Conservation (phyloP, 371 early-diverging fungal genomes). For the Mortierella sp. region DNA sequence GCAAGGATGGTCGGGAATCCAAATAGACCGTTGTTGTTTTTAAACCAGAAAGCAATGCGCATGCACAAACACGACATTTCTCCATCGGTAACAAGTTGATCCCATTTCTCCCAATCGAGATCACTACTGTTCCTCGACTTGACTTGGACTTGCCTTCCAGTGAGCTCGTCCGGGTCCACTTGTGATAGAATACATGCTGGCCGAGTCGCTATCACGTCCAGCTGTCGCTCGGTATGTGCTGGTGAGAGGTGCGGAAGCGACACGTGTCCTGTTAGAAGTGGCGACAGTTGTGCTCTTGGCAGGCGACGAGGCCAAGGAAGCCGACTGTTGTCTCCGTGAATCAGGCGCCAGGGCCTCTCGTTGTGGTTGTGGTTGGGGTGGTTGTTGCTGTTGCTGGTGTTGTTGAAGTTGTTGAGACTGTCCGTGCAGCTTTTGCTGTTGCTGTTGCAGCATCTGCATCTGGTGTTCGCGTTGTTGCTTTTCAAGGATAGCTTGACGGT, state of each 20-base stretch:
- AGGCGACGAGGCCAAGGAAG: background rate
- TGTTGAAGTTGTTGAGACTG: slow-evolving; percentile 26
- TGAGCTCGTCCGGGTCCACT: slow-evolving; percentile 49
- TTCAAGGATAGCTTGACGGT: slow-evolving; percentile 52
- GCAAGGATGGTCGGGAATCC: background rate
- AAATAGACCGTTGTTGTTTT: background rate
- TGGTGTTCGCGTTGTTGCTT: slow-evolving; percentile 44
- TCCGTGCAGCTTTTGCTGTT: slow-evolving; percentile 31
- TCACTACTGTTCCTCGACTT: background rate
- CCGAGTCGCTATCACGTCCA: slow-evolving; percentile 34
- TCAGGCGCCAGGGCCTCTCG: slow-evolving; percentile 3
- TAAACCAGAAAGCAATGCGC: background rate
- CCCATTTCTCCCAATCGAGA: background rate
- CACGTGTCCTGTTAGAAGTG: slow-evolving; percentile 29
- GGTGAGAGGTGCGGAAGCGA: slow-evolving; percentile 38
- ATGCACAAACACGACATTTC: background rate
- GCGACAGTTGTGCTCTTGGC: background rate
- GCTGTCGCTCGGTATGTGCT: slow-evolving; percentile 12
- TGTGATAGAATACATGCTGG: slow-evolving; percentile 21
- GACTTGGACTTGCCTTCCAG: slow-evolving; percentile 41
- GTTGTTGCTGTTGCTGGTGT: slow-evolving; percentile 16
- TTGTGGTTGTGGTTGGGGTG: background rate
- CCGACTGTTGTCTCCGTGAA: slow-evolving; percentile 4
- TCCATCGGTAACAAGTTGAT: background rate
- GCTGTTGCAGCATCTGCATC: slow-evolving; percentile 31